Percentiles rank a stretch among this genome's conserved stretches.
phyloP scores from a whole-genome alignment of 306 rosid genomes.

The Cicer pinnatifidum region DNA sequence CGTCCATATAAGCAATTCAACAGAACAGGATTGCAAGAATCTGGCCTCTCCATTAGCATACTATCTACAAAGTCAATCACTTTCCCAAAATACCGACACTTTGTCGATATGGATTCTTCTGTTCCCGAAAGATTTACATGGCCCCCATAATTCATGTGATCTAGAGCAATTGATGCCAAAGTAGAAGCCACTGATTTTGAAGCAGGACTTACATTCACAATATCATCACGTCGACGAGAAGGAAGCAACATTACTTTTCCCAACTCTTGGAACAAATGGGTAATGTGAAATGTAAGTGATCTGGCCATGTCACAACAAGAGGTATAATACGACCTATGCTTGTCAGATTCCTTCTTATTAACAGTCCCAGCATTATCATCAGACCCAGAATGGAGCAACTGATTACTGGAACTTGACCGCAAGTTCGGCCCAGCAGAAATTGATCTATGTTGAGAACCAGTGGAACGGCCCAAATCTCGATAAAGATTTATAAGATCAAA shows the following conservation, averaged over 20 bases:
- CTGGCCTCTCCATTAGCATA: conserved; percentile 87
- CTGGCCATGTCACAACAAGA: conserved; percentile 93
- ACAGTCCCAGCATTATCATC: conserved; percentile 63
- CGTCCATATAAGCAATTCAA: conserved; percentile 89
- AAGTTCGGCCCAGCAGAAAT: conserved; percentile 56
- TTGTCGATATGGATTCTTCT: conserved; percentile 80
- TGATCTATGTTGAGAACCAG: conserved; percentile 68
- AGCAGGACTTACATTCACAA: conserved; percentile 78
- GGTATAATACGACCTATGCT: conserved; percentile 71
- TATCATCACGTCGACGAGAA: conserved; percentile 96
- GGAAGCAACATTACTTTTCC: conserved; percentile 94
- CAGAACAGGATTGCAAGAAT: conserved; percentile 90
- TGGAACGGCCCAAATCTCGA: conserved; percentile 89
- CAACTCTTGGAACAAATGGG: conserved; percentile 95
- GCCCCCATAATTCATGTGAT: conserved; percentile 88
- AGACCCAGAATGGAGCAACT: conserved; percentile 61
- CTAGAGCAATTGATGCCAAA: conserved; percentile 75
- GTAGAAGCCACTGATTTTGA: conserved; percentile 87
- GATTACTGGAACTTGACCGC: conserved; percentile 63
- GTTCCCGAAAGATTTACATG: conserved; percentile 65
- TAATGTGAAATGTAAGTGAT: conserved; percentile 91
- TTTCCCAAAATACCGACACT: conserved; percentile 94
- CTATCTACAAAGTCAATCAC: conserved; percentile 90
- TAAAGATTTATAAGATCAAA: conserved; percentile 88
- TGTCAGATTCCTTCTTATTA: conserved; percentile 71